A percentile compares a stretch with the other conserved stretches of the same genome.
These are phyloP conservation scores for Elongisporangium undulatum DNA, from an alignment of 352 stramenopile genomes.

Conservation along the genomic window DNA sequence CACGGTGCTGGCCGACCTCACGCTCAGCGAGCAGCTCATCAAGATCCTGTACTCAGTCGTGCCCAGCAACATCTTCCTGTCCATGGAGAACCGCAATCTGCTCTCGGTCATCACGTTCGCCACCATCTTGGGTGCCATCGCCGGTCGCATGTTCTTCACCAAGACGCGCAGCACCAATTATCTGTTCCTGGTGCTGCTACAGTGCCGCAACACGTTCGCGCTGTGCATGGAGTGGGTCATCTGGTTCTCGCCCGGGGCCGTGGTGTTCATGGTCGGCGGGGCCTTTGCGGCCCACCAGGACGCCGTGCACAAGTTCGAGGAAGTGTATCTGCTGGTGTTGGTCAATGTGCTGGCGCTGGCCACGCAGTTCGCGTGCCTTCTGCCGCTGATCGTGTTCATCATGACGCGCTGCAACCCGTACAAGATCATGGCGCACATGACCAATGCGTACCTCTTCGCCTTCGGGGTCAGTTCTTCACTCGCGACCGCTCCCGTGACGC, in stretches of 20 bases:
- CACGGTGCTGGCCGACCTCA: constrained; percentile 32
- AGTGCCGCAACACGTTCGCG: constrained; percentile 70
- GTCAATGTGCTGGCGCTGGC: constrained; percentile 24
- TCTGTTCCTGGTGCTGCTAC: constrained; percentile 55
- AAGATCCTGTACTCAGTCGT: constrained; percentile 44
- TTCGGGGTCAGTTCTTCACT: constrained; percentile 64
- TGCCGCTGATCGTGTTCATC: constrained; percentile 58
- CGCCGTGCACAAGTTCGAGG: constrained; percentile 24
- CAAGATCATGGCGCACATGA: constrained; percentile 56
- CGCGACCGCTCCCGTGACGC: constrained; percentile 55
- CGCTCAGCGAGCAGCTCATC: constrained; percentile 54
- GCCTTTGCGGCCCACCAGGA: constrained; percentile 52
- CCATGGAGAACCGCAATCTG: constrained; percentile 42
- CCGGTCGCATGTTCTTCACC: constrained; percentile 50
- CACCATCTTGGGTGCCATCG: constrained; percentile 55
- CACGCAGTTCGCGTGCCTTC: constrained; percentile 44
- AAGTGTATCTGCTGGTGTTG: constrained; percentile 52
- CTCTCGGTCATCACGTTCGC: constrained; percentile 66
- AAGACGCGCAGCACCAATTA: constrained; percentile 56
- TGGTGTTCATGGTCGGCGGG: constrained; percentile 59
- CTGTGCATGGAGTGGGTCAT: constrained; percentile 66
- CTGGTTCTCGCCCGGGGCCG: constrained; percentile 50
- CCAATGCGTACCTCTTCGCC: constrained; percentile 58
- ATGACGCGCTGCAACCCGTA: too few species aligned
- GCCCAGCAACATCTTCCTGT: constrained; percentile 49